Base-by-base conservation (phyloP, 2,329 filamentous ascomycete species). In the Eutypella sp. region DNA sequence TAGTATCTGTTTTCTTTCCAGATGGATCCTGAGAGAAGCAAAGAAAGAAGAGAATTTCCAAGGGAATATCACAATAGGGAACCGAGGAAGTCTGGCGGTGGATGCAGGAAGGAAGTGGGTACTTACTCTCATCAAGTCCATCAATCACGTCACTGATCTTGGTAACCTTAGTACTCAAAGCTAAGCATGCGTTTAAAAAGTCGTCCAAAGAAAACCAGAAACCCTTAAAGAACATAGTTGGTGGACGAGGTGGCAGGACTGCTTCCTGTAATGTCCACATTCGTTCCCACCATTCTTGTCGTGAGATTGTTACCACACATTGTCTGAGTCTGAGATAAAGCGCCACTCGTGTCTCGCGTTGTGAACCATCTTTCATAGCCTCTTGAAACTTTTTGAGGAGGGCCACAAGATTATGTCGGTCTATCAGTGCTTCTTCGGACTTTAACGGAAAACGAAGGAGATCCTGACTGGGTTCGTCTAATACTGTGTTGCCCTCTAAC, bases 211-310 rank as follows among this genome's bases (percentile, higher is more conserved):
- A 44, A 24, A 44, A 44, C 7, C 5, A 2, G 20, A 37, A 16
- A 7, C 38, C 46, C 29, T 33, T 39, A 31, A 48, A 45, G 18
- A 42, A 8, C 9, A 48, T 16, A 6, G 15, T 39, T 10, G 42
- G 46, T 4, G 16, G 15, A 1, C 31, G 11, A 13, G 16, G 16
- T 20, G 46, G 46, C 23, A 29, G 25, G 16, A 11, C 33, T n/a
- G 31, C 46, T 39, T 48, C 46, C 33, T 48, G 46, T 11, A 48
- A 39, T 4, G 46, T 48, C 46, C 42, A 48, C 15, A 48, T 25
- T 41, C 46, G 37, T 16, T 48, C 42, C 42, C 46, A 45, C 46
- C 42, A 48, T 25, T 24, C 13, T n/a, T 48, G 18, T 13, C 19
- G 38, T 20, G 41, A 23, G 15, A 48, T 39, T 31, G n/a, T 15